Base-by-base conservation (phyloP, 441 rosid genomes). In the Raphanus hybrid region DNA sequence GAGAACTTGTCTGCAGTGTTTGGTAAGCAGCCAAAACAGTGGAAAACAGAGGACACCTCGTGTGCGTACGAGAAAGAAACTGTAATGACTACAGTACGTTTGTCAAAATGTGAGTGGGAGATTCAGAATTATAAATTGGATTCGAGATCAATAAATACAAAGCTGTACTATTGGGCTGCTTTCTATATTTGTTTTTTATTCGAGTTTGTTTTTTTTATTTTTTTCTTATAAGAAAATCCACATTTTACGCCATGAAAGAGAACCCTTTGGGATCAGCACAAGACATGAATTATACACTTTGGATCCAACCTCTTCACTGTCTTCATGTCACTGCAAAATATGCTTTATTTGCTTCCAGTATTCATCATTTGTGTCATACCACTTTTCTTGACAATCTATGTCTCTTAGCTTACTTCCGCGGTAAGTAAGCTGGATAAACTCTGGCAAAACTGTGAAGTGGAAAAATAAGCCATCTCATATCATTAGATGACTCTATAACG, bases 351-450 rank as follows among this genome's bases (percentile, higher is more conserved):
- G 32, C 10, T 10, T 59, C 71, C 59, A 63, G 1, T 29, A 29
- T 29, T 29, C 34, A 45, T 59, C 76, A n/a, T 75, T 72, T 43
- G 5, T 16, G 50, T 45, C 41, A 27, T 58, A 55, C 0, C 35
- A 62, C 55, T 54, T 70, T 12, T 41, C 34, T 59, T 58, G 43
- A 50, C 45, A 50, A 62, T 26, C 50, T 63, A 20, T 67, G 32
- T 29, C 66, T 29, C 54, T 63, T 74, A 78, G 74, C 66, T 80
- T 52, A 93, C 84, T 78, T 87, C 84, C 62, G 84, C 88, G 3
- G 74, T 83, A 73, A 91, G 88, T 75, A 90, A 81, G 81, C 87
- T 85, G 6, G 94, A 87, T 70, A 95, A 84, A 72, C 95, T 90
- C 79, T 83, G 86, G 89, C 98, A 95, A 83, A 93, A 93, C 98